Conservation (phyloP, 139 green algal species). For the Microglena sp. region DNA sequence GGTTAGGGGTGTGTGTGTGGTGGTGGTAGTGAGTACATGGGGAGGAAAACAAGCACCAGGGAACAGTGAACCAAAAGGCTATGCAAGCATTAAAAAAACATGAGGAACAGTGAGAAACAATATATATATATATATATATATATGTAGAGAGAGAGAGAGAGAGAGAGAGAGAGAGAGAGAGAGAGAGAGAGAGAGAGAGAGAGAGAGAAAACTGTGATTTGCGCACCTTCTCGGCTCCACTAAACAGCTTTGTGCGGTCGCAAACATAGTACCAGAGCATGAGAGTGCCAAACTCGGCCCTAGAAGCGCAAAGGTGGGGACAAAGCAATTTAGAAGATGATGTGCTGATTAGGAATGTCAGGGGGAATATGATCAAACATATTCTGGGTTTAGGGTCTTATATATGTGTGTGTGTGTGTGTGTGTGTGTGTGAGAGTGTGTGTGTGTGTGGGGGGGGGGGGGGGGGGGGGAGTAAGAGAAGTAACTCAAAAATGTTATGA, state of each 20-base stretch:
- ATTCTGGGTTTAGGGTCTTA: background rate
- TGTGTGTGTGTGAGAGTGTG: no score
- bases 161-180: background rate
- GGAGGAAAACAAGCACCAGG: no score
- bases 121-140: background rate
- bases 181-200: no score
- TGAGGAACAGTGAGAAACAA: background rate
- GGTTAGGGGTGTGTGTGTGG: no score
- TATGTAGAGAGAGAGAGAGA: background rate
- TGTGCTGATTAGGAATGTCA: no score
- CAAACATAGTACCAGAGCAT: conserved; percentile 69
- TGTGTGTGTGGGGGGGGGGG: no score
- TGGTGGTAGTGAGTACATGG: no score
- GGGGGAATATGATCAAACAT: background rate
- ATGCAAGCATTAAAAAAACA: background rate
- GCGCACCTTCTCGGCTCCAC: conserved; percentile 28
- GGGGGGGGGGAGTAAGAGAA: no score
- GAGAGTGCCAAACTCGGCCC: conserved; percentile 69
- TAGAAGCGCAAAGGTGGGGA: background rate
- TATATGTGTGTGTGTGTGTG: no score
- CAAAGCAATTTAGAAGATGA: no score
- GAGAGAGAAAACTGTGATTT: background rate
- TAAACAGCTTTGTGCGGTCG: conserved; percentile 29
- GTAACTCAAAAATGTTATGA: no score
- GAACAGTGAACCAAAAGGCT: background rate